Evolutionary conservation across 495 filamentous ascomycete genomes (phyloP).

Genomic region (Rostrohypoxylon terebratum): DNA sequence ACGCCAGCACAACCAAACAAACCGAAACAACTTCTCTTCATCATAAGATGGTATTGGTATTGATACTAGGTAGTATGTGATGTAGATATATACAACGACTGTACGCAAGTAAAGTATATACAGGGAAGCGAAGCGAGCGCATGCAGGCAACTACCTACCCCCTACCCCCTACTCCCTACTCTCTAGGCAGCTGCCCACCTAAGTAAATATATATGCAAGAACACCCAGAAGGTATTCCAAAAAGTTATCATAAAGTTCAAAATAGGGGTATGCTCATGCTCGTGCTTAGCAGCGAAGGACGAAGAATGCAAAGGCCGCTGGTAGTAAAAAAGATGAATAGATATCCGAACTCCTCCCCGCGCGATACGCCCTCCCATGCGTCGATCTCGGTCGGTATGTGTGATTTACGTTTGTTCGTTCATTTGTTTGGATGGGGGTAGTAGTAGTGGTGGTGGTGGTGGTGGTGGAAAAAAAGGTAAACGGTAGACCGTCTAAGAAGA

Average conservation of each 20-base stretch:
- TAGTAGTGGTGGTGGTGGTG: background rate
- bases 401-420: background rate
- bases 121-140: conserved; percentile 8
- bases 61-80: too few species aligned
- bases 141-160: conserved; percentile 37
- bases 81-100: conserved; percentile 13
- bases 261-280: conserved; percentile 1
- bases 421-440: background rate
- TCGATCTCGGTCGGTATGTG: background rate
- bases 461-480: background rate
- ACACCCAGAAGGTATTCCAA: background rate
- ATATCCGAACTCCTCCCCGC: conserved; percentile 21
- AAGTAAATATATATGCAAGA: conserved; percentile 53
- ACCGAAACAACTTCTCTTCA: background rate
- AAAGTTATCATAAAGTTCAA: conserved; percentile 9
- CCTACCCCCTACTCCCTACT: too few species aligned
- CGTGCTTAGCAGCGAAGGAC: conserved; percentile 39
- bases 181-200: too few species aligned
- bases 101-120: background rate
- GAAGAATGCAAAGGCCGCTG: conserved; percentile 34
- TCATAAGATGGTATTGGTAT: background rate
- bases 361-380: background rate
- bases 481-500: conserved; percentile 7
- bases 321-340: background rate
- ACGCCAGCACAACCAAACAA: background rate